Evolutionary conservation across 2,329 filamentous ascomycete species (phyloP), one percentile per base, ranked within the genome.

Genomic region (Epichloe bromicola): DNA sequence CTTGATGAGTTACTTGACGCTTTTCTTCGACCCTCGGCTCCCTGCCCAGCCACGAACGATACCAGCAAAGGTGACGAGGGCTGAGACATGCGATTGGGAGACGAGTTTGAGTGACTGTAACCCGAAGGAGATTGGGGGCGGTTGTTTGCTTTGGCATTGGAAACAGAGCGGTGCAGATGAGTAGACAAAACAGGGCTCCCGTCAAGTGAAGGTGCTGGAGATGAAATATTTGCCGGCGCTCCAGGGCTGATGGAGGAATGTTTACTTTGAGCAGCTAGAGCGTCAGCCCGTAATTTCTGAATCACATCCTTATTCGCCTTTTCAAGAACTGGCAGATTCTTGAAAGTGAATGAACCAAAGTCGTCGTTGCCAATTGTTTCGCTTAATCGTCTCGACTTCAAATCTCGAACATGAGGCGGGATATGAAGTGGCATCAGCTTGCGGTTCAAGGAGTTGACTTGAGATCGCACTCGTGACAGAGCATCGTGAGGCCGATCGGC

Each of bases 301-400:
- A 98, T 95, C 33, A 97, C 89, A 61, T 98, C 93, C 65, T 98
- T 98, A 69, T 98, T 98, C 50, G 93, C 93, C 67, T 96, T 97
- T 61, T 97, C 93, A 17, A 98, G 75, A 19, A 97, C 91, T 0
- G 91, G 90, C 46, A 98, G 71, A 60, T 98, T 98, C 71, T 98
- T 98, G 75, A 95, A 98, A 39, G 88, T 82, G 67, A 98, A 98
- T 55, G 82, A 89, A 34, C 93, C 93, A 72, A 98, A 98, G 64
- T 98, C 94, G 65, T 98, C 93, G 1, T 84, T 78, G 34, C 82
- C 79, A 15, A 91, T 82, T 1, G 93, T 93, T 66, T 98, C 93
- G 65, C 91, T 97, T 39, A 97, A 74, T 58, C 93, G 79, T 56
- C 93, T 80, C 58, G 81, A 90, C 62, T 95, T 88, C 49, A 86